These are phyloP conservation scores for Chlorella sp. DNA, from an alignment of 139 green algal genomes.

Conservation along the genomic window DNA sequence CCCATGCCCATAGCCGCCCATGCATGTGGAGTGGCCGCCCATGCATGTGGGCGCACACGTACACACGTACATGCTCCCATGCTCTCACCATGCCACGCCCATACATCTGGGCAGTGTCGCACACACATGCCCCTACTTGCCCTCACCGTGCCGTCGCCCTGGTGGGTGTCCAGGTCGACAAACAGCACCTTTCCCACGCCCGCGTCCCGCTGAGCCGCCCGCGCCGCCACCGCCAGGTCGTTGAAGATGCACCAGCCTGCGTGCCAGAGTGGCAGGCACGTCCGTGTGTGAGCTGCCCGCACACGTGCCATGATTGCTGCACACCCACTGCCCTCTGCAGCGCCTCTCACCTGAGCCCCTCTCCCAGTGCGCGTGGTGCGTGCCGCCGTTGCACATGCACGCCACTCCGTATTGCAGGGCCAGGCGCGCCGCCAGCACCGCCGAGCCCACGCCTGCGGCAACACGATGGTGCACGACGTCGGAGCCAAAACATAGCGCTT, in stretches of 20 bases:
- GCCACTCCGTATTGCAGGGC: slow-evolving; percentile 43
- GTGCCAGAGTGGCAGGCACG: too few species aligned
- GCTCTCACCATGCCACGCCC: slow-evolving; percentile 5
- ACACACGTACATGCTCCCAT: background rate
- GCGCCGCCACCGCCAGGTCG: slow-evolving; percentile 38
- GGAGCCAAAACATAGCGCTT: too few species aligned
- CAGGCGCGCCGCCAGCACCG: slow-evolving; percentile 40
- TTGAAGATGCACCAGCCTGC: slow-evolving; percentile 71
- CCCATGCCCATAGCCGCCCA: too few species aligned
- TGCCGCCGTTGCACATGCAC: slow-evolving; percentile 51
- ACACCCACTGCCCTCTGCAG: too few species aligned
- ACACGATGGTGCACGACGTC: too few species aligned
- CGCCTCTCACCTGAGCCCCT: slow-evolving; percentile 28
- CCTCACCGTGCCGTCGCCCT: slow-evolving; percentile 59
- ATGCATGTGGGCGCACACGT: background rate
- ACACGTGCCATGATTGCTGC: too few species aligned
- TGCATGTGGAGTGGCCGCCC: too few species aligned
- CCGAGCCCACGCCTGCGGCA: slow-evolving; percentile 27
- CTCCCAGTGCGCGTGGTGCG: slow-evolving; percentile 45
- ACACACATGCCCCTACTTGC: too few species aligned
- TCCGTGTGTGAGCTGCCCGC: too few species aligned
- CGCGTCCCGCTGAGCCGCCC: slow-evolving; percentile 17
- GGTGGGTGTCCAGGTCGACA: slow-evolving; percentile 57
- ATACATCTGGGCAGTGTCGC: slow-evolving; percentile 24
- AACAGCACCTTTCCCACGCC: slow-evolving; percentile 41